Percentiles rank a stretch among this genome's conserved stretches.
Evolutionary conservation across 2,329 filamentous ascomycete species (phyloP).

Genomic region (Diaporthe capsici): DNA sequence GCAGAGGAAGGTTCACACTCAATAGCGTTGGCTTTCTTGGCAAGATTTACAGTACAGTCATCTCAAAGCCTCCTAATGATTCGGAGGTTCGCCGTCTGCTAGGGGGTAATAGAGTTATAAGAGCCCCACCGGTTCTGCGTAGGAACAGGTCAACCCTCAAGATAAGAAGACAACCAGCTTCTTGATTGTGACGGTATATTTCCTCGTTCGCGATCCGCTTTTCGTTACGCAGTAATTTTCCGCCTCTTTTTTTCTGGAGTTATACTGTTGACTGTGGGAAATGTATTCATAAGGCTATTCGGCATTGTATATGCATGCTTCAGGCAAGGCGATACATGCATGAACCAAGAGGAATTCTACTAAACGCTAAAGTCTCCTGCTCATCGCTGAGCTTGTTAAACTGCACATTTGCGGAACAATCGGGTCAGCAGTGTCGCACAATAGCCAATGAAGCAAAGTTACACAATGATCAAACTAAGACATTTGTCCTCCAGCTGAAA

Average conservation of each 20-base stretch:
- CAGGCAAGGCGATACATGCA: neutral
- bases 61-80: neutral
- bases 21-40: neutral
- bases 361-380: neutral
- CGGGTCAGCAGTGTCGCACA: neutral
- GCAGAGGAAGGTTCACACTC: neutral
- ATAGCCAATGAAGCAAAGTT: neutral
- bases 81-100: no score
- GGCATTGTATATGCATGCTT: fast-evolving
- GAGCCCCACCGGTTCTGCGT: neutral
- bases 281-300: fast-evolving
- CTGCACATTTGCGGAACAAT: neutral
- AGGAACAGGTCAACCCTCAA: no score
- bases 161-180: no score
- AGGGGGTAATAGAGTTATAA: neutral
- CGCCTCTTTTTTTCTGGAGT: no score
- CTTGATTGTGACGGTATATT: neutral
- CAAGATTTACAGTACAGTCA: neutral
- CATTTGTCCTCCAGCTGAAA: neutral
- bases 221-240: neutral
- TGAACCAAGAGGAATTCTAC: neutral
- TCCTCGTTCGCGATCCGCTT: no score
- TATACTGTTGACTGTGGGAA: fast-evolving
- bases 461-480: neutral
- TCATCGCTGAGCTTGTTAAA: conserved; percentile 10